Percentiles rank a stretch among this genome's conserved stretches.
These are phyloP conservation scores for Fusarium nanum DNA, from an alignment of 2,329 filamentous ascomycete genomes.

Conservation along the genomic window DNA sequence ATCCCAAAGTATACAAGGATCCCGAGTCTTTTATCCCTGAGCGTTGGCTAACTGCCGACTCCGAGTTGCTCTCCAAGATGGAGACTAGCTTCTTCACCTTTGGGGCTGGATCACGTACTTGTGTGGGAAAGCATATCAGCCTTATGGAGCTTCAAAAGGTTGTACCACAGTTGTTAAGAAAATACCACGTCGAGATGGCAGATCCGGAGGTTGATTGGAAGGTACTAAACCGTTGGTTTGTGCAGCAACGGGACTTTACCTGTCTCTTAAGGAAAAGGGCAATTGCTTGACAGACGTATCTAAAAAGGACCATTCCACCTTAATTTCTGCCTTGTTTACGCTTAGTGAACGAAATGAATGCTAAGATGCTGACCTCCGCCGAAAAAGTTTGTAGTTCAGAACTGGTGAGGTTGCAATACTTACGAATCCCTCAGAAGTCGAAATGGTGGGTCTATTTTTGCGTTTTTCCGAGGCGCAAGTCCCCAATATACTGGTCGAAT, in stretches of 20 bases:
- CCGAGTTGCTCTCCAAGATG: background rate
- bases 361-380: too few species aligned
- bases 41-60: background rate
- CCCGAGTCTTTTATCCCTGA: background rate
- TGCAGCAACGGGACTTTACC: background rate
- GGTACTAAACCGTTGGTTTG: constrained; percentile 2
- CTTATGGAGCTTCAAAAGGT: background rate
- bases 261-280: background rate
- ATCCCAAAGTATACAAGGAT: background rate
- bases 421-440: too few species aligned
- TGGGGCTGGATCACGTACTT: background rate
- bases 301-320: too few species aligned
- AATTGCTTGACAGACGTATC: accelerated
- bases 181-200: background rate
- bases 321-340: too few species aligned
- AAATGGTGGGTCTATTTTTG: too few species aligned
- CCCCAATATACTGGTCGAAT: too few species aligned
- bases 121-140: background rate
- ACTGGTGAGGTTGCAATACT: too few species aligned
- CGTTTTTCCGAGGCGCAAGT: too few species aligned
- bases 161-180: background rate
- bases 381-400: too few species aligned
- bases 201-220: background rate
- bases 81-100: background rate
- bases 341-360: too few species aligned